These are phyloP conservation scores for Boletus pseudo-olivaceus DNA, from an alignment of 768 basidiomycete species.

Conservation along the genomic window DNA sequence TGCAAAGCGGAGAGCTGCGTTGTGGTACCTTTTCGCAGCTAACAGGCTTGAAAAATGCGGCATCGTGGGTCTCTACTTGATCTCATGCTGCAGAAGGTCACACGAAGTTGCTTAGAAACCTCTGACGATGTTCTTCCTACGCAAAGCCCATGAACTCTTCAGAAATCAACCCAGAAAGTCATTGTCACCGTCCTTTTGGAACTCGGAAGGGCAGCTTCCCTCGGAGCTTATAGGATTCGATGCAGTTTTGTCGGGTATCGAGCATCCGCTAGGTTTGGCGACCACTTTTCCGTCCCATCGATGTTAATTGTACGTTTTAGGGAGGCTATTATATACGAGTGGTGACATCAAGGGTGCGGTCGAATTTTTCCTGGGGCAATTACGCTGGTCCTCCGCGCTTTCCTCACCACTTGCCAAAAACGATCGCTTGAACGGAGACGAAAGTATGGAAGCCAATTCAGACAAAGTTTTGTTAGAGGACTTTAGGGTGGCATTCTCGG, in stretches of 20 bases:
- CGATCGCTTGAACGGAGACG: slow-evolving; percentile 20
- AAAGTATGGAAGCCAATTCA: slow-evolving; percentile 35
- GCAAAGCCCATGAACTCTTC: slow-evolving; percentile 65
- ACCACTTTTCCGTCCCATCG: slow-evolving; percentile 1
- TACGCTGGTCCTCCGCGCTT: slow-evolving; percentile 44
- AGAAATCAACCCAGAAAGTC: slow-evolving; percentile 46
- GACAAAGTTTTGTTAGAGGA: slow-evolving; percentile 83
- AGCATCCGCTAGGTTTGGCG: slow-evolving; percentile 68
- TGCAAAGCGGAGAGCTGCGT: slow-evolving; percentile 59
- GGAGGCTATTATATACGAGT: slow-evolving; percentile 85
- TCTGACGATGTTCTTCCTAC: slow-evolving; percentile 77
- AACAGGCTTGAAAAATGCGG: slow-evolving; percentile 80
- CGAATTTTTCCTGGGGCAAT: slow-evolving; percentile 67
- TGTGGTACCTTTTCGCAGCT: slow-evolving; percentile 79
- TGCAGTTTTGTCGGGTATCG: slow-evolving; percentile 66
- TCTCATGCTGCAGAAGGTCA: slow-evolving; percentile 2
- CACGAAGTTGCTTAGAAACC: slow-evolving; percentile 57
- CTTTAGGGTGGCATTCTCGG: slow-evolving; percentile 81
- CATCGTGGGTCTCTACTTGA: slow-evolving; percentile 52
- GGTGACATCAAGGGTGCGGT: slow-evolving; percentile 80
- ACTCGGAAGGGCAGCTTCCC: slow-evolving; percentile 54
- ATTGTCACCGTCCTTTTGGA: slow-evolving; percentile 80
- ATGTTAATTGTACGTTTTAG: slow-evolving; percentile 37
- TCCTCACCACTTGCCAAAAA: slow-evolving; percentile 16
- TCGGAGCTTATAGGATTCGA: slow-evolving; percentile 47